A percentile compares a stretch with the other conserved stretches of the same genome.
phyloP scores from a whole-genome alignment of 768 basidiomycete species.

The Kwoniella europaea region DNA sequence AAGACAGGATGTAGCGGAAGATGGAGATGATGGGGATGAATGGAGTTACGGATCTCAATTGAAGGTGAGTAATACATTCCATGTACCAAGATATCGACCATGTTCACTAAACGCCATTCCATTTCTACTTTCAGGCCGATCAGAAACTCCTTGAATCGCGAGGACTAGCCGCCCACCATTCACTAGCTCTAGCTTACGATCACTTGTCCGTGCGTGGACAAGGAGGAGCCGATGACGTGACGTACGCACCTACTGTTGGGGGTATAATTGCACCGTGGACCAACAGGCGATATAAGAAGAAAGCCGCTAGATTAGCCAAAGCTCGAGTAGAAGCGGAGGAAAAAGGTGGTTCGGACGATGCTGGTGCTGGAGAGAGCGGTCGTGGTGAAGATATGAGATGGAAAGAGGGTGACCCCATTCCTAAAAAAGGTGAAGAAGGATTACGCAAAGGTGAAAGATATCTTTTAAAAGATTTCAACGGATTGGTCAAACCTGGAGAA shows the following conservation, averaged over 20 bases:
- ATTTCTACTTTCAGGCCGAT: slow-evolving; percentile 29
- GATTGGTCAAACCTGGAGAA: slow-evolving; percentile 67
- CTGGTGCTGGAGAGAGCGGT: slow-evolving; percentile 18
- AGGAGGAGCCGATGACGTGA: slow-evolving; percentile 46
- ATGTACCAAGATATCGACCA: neutral
- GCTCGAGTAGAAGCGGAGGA: slow-evolving; percentile 39
- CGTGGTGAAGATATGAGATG: slow-evolving; percentile 25
- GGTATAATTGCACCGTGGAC: slow-evolving; percentile 48
- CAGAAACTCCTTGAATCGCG: slow-evolving; percentile 39
- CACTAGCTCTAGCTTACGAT: slow-evolving; percentile 43
- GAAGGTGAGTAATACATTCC: slow-evolving; percentile 7
- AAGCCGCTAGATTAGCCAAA: slow-evolving; percentile 33
- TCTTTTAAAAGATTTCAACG: slow-evolving; percentile 64
- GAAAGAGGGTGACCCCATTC: slow-evolving; percentile 24
- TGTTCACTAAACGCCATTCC: neutral
- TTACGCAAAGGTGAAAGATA: slow-evolving; percentile 44
- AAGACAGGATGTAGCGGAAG: neutral
- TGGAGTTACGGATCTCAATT: slow-evolving; percentile 21
- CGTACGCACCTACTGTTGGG: slow-evolving; percentile 47
- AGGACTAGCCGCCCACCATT: slow-evolving; percentile 31
- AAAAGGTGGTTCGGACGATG: slow-evolving; percentile 27
- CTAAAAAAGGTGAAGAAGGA: slow-evolving; percentile 36
- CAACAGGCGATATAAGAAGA: slow-evolving; percentile 42
- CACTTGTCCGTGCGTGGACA: slow-evolving; percentile 47
- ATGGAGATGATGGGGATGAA: slow-evolving; percentile 2